Percentiles rank a stretch among this genome's conserved stretches.
These are phyloP conservation scores for Penicillium sp. DNA, from an alignment of 2,329 filamentous ascomycete species.

Conservation along the genomic window DNA sequence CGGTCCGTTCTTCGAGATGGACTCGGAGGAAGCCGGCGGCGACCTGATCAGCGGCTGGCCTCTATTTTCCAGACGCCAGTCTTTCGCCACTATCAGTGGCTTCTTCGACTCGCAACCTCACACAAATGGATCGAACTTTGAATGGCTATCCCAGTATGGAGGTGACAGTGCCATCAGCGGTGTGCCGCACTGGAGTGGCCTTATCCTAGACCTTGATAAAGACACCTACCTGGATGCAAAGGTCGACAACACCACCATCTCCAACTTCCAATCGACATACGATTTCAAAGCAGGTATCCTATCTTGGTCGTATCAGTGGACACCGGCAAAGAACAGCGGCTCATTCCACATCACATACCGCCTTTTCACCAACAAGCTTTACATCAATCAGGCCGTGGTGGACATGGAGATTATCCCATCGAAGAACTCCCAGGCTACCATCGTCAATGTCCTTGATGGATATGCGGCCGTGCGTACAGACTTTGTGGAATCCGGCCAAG, in stretches of 20 bases:
- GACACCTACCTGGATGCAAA: conserved; percentile 58
- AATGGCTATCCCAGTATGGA: conserved; percentile 67
- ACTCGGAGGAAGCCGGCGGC: conserved; percentile 43
- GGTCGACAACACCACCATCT: conserved; percentile 58
- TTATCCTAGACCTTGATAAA: conserved; percentile 57
- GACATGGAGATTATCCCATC: conserved; percentile 58
- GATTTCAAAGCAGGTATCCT: conserved; percentile 63
- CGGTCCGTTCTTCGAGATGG: conserved; percentile 61
- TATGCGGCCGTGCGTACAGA: conserved; percentile 64
- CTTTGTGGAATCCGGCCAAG: conserved; percentile 56
- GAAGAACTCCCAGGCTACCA: conserved; percentile 52
- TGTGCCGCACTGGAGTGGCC: conserved; percentile 65
- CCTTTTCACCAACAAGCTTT: conserved; percentile 63
- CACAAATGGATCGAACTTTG: conserved; percentile 62
- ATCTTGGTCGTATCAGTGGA: conserved; percentile 66
- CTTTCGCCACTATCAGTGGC: conserved; percentile 65
- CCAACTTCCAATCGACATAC: conserved; percentile 59
- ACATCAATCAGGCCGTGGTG: conserved; percentile 61
- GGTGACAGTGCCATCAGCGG: conserved; percentile 69
- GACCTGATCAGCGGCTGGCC: conserved; percentile 66
- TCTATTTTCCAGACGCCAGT: conserved; percentile 60
- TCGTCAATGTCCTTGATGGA: conserved; percentile 67
- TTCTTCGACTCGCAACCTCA: conserved; percentile 62
- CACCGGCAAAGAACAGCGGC: conserved; percentile 47
- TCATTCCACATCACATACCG: conserved; percentile 61